A percentile compares a stretch with the other conserved stretches of the same genome.
Evolutionary conservation across 495 filamentous ascomycete species (phyloP).

Genomic region (Xylaria intraflava): DNA sequence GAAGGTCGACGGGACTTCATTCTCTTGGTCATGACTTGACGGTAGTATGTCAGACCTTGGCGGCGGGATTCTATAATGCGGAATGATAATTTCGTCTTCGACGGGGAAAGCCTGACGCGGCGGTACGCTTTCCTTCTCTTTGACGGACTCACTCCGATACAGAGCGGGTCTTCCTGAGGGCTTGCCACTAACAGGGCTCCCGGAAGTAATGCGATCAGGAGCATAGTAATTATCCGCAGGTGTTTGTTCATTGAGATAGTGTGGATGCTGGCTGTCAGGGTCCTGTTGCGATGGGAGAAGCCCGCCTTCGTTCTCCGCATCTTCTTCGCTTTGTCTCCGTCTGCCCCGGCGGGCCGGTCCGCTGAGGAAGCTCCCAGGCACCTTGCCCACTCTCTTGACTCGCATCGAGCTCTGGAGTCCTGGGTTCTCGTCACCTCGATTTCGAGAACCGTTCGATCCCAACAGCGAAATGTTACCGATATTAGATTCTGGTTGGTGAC

Average conservation of each 20-base stretch:
- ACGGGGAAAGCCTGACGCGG: constrained; percentile 21
- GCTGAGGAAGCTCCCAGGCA: constrained; percentile 65
- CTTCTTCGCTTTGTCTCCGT: constrained; percentile 68
- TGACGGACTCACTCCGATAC: constrained; percentile 24
- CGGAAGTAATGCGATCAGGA: constrained; percentile 35
- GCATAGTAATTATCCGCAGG: constrained; percentile 30
- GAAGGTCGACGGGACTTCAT: constrained; percentile 71
- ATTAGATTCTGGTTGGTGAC: constrained; percentile 25
- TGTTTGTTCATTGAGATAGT: constrained; percentile 14
- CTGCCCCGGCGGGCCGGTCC: constrained; percentile 68
- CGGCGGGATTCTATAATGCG: constrained; percentile 62
- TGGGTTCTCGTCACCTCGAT: constrained; percentile 49
- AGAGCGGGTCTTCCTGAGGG: constrained; percentile 28
- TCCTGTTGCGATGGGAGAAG: constrained; percentile 30
- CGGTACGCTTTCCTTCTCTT: constrained; percentile 5
- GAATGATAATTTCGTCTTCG: constrained; percentile 30
- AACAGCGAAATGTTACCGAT: constrained; percentile 45
- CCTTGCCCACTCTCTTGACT: constrained; percentile 63
- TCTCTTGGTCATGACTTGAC: constrained; percentile 67
- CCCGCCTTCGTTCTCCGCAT: constrained; percentile 40
- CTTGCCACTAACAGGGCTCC: constrained; percentile 39
- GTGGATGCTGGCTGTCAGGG: constrained; percentile 27
- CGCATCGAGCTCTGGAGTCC: constrained; percentile 63
- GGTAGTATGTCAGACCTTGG: constrained; percentile 51
- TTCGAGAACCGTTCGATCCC: constrained; percentile 40